Percentiles rank a stretch among this genome's conserved stretches.
Conservation (phyloP, 1,139 yeast species). For the Zygoascus meyerae region DNA sequence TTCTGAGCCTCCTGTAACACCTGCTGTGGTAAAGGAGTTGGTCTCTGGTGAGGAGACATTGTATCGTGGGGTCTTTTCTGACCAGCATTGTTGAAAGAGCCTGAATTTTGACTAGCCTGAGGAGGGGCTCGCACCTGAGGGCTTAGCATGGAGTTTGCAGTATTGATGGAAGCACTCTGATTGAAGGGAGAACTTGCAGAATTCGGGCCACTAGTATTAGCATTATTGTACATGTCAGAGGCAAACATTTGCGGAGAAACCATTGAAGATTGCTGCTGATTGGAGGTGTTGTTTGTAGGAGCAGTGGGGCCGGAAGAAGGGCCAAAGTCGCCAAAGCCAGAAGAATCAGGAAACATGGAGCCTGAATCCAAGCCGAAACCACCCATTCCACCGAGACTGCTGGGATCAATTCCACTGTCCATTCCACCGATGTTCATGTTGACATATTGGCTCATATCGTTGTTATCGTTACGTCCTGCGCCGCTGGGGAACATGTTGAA, state of each 20-base stretch:
- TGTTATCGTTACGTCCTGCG: slow-evolving; percentile 3
- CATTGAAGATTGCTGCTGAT: slow-evolving; percentile 21
- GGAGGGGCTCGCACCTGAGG: slow-evolving; percentile 9
- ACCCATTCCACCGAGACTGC: slow-evolving; percentile 4
- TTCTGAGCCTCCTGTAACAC: slow-evolving; percentile 24
- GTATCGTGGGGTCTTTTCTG: slow-evolving; percentile 12
- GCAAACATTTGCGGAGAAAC: slow-evolving; percentile 22
- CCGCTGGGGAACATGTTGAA: slow-evolving; percentile 10
- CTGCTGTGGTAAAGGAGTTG: slow-evolving; percentile 25
- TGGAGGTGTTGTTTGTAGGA: slow-evolving; percentile 6
- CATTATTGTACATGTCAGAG: slow-evolving; percentile 8
- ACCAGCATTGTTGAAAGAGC: slow-evolving; percentile 13
- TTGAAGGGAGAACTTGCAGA: slow-evolving; percentile 8
- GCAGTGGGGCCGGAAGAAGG: not conserved
- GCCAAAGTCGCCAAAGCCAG: slow-evolving; percentile 6
- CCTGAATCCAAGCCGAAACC: slow-evolving; percentile 8
- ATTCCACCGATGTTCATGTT: slow-evolving; percentile 5
- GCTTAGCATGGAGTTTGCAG: slow-evolving; percentile 6
- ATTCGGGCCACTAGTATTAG: slow-evolving; percentile 5
- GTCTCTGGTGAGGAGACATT: slow-evolving; percentile 21
- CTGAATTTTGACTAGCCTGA: not conserved
- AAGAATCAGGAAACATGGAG: slow-evolving; percentile 10
- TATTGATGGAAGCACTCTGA: no score
- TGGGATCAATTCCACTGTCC: slow-evolving; percentile 5
- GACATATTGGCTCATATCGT: slow-evolving; percentile 9